These are phyloP conservation scores for Lanmaoa pseudosensibilis DNA, from an alignment of 768 basidiomycete genomes.

Conservation along the genomic window DNA sequence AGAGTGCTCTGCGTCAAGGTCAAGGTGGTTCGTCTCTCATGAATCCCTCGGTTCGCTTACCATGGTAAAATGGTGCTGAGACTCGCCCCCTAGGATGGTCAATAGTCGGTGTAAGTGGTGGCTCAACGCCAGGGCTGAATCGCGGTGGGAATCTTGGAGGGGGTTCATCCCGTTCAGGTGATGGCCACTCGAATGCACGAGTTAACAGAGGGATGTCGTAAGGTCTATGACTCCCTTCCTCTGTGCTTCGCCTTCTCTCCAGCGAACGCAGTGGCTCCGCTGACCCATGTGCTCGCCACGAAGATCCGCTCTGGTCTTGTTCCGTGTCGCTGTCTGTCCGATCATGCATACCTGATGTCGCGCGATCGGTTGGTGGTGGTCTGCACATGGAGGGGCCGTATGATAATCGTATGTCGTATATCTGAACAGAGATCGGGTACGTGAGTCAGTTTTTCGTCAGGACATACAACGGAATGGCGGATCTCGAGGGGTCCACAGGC, in stretches of 20 bases:
- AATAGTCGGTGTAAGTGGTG: slow-evolving; percentile 17
- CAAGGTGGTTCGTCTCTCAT: not conserved
- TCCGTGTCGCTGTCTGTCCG: slow-evolving; percentile 44
- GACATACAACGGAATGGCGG: slow-evolving; percentile 17
- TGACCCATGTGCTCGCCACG: slow-evolving; percentile 23
- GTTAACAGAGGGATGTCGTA: slow-evolving; percentile 21
- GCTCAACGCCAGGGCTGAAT: slow-evolving; percentile 7
- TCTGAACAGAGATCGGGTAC: slow-evolving; percentile 15
- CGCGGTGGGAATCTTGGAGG: slow-evolving; percentile 11
- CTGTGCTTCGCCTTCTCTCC: slow-evolving; percentile 20
- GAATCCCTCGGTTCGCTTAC: slow-evolving; percentile 15
- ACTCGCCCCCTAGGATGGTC: slow-evolving; percentile 9
- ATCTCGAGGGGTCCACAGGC: slow-evolving; percentile 18
- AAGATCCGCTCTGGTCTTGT: slow-evolving; percentile 46
- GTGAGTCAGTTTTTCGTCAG: slow-evolving; percentile 17
- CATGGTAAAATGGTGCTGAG: slow-evolving; percentile 15
- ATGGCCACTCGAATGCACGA: slow-evolving; percentile 27
- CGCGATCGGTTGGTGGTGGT: slow-evolving; percentile 19
- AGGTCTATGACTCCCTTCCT: slow-evolving; percentile 10
- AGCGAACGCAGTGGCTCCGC: slow-evolving; percentile 5
- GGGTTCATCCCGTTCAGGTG: slow-evolving; percentile 19
- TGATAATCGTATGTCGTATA: slow-evolving; percentile 19
- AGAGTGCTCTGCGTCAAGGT: slow-evolving; percentile 17
- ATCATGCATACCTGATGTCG: slow-evolving; percentile 17
- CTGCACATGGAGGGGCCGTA: slow-evolving; percentile 27